Conservation (phyloP, 768 basidiomycete species). For the Phlebiopsis gigantea region DNA sequence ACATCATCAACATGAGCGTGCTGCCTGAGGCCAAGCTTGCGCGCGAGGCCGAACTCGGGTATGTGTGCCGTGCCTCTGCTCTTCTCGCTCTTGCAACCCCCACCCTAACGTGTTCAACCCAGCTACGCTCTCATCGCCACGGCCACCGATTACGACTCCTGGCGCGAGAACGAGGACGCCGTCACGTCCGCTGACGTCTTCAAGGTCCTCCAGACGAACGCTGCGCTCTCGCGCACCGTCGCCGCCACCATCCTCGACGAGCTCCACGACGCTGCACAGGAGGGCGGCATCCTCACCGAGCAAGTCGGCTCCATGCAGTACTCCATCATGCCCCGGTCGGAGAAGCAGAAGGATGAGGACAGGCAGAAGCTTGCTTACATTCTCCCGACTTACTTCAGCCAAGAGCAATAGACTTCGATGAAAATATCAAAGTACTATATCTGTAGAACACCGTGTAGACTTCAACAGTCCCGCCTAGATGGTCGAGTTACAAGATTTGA, state of each 20-base stretch:
- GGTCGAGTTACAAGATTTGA: neutral
- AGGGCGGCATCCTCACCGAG: constrained; percentile 54
- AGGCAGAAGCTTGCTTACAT: constrained; percentile 67
- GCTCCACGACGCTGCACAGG: constrained; percentile 51
- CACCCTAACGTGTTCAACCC: neutral
- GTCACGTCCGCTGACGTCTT: constrained; percentile 92
- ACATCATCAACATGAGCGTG: constrained; percentile 96
- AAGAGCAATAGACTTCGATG: neutral
- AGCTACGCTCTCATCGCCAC: constrained; percentile 92
- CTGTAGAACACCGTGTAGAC: neutral
- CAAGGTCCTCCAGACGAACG: constrained; percentile 83
- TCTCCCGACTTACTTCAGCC: constrained; percentile 68
- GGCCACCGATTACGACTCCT: constrained; percentile 94
- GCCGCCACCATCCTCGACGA: constrained; percentile 66
- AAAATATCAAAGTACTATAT: neutral
- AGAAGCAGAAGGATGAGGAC: constrained; percentile 51
- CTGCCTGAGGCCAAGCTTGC: constrained; percentile 97
- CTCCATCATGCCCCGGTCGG: constrained; percentile 73
- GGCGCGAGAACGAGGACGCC: constrained; percentile 72
- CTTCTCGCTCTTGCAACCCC: neutral
- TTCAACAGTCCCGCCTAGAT: neutral
- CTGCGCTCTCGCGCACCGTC: constrained; percentile 77
- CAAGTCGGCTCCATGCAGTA: constrained; percentile 81
- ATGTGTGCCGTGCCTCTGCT: constrained; percentile 17
- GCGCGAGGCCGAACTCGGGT: constrained; percentile 92